A percentile compares a stretch with the other conserved stretches of the same genome.
phyloP scores from a whole-genome alignment of 345 rosid genomes.

The Eucalyptus curtisii region DNA sequence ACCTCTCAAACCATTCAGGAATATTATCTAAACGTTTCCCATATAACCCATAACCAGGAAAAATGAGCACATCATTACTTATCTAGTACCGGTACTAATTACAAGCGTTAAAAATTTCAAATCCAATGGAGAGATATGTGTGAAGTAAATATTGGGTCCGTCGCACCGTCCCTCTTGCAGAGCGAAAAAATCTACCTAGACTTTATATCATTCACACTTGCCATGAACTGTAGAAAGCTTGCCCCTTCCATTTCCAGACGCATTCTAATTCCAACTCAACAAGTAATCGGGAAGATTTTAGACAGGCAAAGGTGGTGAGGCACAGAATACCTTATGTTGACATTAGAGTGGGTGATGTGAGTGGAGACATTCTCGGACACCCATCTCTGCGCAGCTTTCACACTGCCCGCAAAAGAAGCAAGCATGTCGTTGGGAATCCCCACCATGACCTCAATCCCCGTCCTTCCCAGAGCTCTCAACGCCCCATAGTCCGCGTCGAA shows the following conservation, averaged over 20 bases:
- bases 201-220: neutral
- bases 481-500: conserved; percentile 77
- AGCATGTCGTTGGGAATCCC: conserved; percentile 98
- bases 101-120: neutral
- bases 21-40: neutral
- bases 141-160: neutral
- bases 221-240: neutral
- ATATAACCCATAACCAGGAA: neutral
- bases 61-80: neutral
- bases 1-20: neutral
- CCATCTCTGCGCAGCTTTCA: conserved; percentile 90
- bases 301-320: neutral
- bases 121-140: neutral
- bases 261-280: neutral
- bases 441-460: conserved; percentile 91
- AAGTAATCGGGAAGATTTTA: neutral
- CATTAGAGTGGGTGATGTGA: conserved; percentile 41
- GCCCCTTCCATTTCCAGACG: neutral
- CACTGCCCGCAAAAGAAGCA: conserved; percentile 38
- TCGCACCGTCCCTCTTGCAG: neutral
- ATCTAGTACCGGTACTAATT: neutral
- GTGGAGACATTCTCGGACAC: conserved; percentile 70
- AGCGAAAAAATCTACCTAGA: neutral
- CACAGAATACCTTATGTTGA: conserved; percentile 64
- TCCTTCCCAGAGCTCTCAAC: conserved; percentile 53